Base-by-base conservation (phyloP, 208 protist species). In the Acanthamoeba culbertsoni region DNA sequence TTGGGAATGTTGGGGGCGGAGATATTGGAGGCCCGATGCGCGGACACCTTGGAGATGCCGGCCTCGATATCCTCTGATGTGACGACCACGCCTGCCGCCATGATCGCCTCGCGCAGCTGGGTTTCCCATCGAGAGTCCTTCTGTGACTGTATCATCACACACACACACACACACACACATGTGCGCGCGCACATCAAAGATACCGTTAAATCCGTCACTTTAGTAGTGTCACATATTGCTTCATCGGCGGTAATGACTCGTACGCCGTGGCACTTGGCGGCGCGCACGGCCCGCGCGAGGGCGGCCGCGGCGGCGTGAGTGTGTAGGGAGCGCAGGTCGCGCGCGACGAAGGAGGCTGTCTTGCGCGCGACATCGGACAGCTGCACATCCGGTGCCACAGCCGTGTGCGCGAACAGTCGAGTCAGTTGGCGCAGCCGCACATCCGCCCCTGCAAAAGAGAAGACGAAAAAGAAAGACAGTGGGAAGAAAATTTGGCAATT, bases 291-390 rank as follows among this genome's bases (percentile, higher is more conserved):
- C 28, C 42, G 31, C 16, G 88, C 63, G 8, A 93, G n/a, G 43
- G 93, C 86, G 42, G 62, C 77, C 6, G 91, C 42, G 3, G n/a
- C 48, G 71, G 95, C 62, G 51, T 75, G 71, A 53, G 91, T 23
- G 7, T 79, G 37, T 23, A 96, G n/a, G 23, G 46, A 51, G n/a
- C 84, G 31, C 63, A 96, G 46, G 90, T 96, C 94, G 7, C 35
- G 20, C 12, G n/a, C 46, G 20, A 94, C 77, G 45, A 96, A 96
- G 40, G 93, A 93, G 4, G 95, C 95, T 26, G 95, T 96, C 90
- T 93, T 94, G 35, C 91, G 63, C 18, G 95, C 91, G 14, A 96
- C 51, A 71, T 96, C 93, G 14, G 77, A 45, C 16, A 93, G 33
- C 55, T 75, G 86, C 23, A 96, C 89, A 14, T 89, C 68, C 10